A percentile compares a stretch with the other conserved stretches of the same genome.
Conservation (phyloP, 208 protist species). For the Crithidia expoeki region DNA sequence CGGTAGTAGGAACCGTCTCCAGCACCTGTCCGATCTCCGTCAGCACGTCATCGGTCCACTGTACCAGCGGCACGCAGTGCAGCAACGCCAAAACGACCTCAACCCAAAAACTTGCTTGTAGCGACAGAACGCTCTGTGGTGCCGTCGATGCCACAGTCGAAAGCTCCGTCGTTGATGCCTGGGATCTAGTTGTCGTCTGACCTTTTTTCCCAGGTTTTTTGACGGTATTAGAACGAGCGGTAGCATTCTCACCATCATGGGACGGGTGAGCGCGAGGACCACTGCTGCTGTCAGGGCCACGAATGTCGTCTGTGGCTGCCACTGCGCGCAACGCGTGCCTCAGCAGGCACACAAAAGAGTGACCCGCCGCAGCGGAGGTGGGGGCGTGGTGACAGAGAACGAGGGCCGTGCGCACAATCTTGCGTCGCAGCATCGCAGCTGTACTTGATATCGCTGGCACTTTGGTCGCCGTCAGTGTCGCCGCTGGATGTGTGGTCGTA, state of each 20-base stretch:
- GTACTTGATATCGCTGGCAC: background rate
- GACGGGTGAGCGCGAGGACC: too few relatives aligned
- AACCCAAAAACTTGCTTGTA: constrained; percentile 23
- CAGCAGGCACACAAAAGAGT: constrained; percentile 36
- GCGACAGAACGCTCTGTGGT: constrained; percentile 1
- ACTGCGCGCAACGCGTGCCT: constrained; percentile 32
- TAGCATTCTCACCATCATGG: too few relatives aligned
- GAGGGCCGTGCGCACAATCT: constrained; percentile 31
- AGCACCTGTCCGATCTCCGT: constrained; percentile 33
- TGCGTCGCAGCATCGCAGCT: constrained; percentile 16
- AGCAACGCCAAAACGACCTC: constrained; percentile 43
- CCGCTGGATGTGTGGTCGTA: background rate
- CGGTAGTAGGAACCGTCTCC: constrained; percentile 14
- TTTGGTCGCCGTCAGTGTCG: background rate
- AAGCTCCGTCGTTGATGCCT: background rate
- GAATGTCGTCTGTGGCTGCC: constrained; percentile 25
- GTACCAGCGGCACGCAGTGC: constrained; percentile 40
- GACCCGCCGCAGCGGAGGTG: constrained; percentile 18
- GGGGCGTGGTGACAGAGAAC: constrained; percentile 25
- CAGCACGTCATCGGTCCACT: constrained; percentile 37
- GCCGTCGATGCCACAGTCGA: background rate
- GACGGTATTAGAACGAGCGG: too few relatives aligned
- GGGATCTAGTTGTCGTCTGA: background rate
- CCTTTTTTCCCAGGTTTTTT: too few relatives aligned
- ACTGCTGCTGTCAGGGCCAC: constrained; percentile 2